Conservation (phyloP, 1,284 basidiomycete genomes). For the Xerocomus nothofagi region DNA sequence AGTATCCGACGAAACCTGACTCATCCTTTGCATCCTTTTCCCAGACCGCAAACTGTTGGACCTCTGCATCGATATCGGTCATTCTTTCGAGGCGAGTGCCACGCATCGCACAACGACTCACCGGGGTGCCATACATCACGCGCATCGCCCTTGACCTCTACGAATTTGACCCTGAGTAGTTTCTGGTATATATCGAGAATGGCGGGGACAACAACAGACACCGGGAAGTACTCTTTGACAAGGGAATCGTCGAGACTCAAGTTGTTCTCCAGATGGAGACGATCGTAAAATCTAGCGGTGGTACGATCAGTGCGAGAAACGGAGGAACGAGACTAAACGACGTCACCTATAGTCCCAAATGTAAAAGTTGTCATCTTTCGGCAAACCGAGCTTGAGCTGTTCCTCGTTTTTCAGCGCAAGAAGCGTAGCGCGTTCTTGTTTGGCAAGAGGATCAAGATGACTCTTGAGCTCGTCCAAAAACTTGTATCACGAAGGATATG, state of each 20-base stretch:
- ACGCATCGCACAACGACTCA: slow-evolving; percentile 32
- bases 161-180: slow-evolving; percentile 72
- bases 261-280: slow-evolving; percentile 65
- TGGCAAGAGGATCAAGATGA: slow-evolving; percentile 71
- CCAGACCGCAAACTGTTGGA: slow-evolving; percentile 81
- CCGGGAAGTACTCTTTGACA: slow-evolving; percentile 86
- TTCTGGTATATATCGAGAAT: slow-evolving; percentile 82
- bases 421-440: slow-evolving; percentile 64
- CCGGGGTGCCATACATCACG: slow-evolving; percentile 70
- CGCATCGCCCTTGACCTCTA: slow-evolving; percentile 55
- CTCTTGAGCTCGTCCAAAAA: slow-evolving; percentile 73
- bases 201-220: slow-evolving; percentile 73
- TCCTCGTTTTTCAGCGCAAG: slow-evolving; percentile 74
- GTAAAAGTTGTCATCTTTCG: slow-evolving; percentile 69
- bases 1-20: slow-evolving; percentile 73
- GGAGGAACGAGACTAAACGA: neutral
- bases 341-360: slow-evolving; percentile 60
- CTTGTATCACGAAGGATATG: slow-evolving; percentile 27
- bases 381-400: slow-evolving; percentile 53
- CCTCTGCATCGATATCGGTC: slow-evolving; percentile 48
- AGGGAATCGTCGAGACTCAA: slow-evolving; percentile 70
- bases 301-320: neutral
- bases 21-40: slow-evolving; percentile 69
- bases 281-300: slow-evolving; percentile 60
- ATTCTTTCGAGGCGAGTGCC: neutral